These are phyloP conservation scores for Croton setiger DNA, from an alignment of 441 rosid species.

Conservation along the genomic window DNA sequence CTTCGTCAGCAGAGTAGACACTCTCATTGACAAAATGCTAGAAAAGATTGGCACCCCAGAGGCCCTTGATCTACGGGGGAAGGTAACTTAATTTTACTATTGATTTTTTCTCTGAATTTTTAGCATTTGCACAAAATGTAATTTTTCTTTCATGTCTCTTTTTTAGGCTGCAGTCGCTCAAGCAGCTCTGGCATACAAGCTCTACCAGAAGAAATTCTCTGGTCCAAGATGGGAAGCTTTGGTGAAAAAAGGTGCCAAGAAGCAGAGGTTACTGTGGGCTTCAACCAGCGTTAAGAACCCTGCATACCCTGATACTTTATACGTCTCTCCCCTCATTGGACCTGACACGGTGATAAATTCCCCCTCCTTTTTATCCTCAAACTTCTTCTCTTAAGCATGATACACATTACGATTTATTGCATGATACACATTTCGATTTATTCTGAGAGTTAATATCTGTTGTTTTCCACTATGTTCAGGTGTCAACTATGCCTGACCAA, in stretches of 20 bases:
- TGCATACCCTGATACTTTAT: conserved; percentile 83
- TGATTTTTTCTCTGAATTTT: background rate
- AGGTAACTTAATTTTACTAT: conserved; percentile 41
- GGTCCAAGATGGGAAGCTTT: conserved; percentile 98
- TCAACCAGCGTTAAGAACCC: conserved; percentile 96
- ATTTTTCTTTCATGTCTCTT: conserved; percentile 13
- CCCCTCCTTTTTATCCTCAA: background rate
- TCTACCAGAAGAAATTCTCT: conserved; percentile 96
- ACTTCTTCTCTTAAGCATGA: background rate
- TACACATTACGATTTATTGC: background rate
- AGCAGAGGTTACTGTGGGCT: conserved; percentile 95
- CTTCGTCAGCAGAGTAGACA: conserved; percentile 97
- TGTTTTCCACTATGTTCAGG: conserved; percentile 37
- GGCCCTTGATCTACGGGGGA: conserved; percentile 94
- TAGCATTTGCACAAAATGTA: background rate
- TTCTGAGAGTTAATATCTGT: background rate
- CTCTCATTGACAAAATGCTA: conserved; percentile 90
- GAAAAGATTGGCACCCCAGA: conserved; percentile 92
- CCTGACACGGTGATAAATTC: conserved; percentile 87
- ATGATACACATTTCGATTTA: background rate
- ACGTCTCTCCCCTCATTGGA: conserved; percentile 87
- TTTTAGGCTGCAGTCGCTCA: conserved; percentile 95
- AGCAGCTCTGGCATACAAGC: conserved; percentile 87
- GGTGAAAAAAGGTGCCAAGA: conserved; percentile 96
- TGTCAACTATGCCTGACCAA: conserved; percentile 99